Conservation (phyloP, 192 early-diverging fungal genomes). For the Backusella westeae region DNA sequence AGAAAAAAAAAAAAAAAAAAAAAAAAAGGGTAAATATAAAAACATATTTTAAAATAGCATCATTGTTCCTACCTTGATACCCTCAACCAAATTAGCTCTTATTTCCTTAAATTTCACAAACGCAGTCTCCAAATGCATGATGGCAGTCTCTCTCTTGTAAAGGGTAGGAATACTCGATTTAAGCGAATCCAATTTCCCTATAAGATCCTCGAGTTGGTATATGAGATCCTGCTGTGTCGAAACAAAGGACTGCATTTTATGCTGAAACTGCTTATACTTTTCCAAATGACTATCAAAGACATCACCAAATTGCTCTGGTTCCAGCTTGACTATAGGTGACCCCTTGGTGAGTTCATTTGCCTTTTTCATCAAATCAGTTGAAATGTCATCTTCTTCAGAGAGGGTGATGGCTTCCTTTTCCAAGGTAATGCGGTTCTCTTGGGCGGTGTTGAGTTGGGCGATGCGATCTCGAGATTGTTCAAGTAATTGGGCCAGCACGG, state of each 20-base stretch:
- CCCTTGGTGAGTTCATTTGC: slow-evolving; percentile 59
- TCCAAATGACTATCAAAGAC: slow-evolving; percentile 68
- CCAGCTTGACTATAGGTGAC: slow-evolving; percentile 64
- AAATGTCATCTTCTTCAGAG: slow-evolving; percentile 76
- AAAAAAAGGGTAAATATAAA: not conserved
- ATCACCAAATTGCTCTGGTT: slow-evolving; percentile 71
- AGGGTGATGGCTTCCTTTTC: slow-evolving; percentile 63
- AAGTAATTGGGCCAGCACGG: slow-evolving; percentile 13
- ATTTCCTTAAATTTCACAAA: slow-evolving; percentile 77
- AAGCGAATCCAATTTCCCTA: slow-evolving; percentile 9
- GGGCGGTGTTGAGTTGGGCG: slow-evolving; percentile 11
- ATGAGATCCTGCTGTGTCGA: slow-evolving; percentile 58
- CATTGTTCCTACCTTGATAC: slow-evolving; percentile 52
- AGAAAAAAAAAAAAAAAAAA: not conserved
- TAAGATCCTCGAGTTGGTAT: slow-evolving; percentile 52
- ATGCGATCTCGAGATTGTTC: not conserved
- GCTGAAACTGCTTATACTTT: slow-evolving; percentile 62
- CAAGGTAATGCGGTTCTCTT: slow-evolving; percentile 32
- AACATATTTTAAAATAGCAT: not conserved
- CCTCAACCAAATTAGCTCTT: slow-evolving; percentile 74
- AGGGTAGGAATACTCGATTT: slow-evolving; percentile 47
- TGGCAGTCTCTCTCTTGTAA: slow-evolving; percentile 66
- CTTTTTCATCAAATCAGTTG: slow-evolving; percentile 56
- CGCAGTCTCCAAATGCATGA: slow-evolving; percentile 73
- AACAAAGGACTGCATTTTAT: slow-evolving; percentile 44